Evolutionary conservation across 208 protist genomes (phyloP).

Genomic region (Acanthamoeba lenticulata): DNA sequence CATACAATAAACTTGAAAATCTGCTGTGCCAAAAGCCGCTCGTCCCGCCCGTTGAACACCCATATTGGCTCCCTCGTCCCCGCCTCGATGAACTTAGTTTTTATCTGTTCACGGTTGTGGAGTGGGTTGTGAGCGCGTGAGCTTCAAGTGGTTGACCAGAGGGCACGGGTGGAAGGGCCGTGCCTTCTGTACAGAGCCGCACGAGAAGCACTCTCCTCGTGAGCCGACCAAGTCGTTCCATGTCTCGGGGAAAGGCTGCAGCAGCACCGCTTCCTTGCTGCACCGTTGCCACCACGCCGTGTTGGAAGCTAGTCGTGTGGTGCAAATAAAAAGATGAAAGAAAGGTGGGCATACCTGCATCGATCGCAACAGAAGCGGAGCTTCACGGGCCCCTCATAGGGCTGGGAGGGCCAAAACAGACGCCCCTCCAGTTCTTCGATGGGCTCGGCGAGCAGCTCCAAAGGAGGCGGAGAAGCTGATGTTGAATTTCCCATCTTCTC

Average conservation of each 20-base stretch:
- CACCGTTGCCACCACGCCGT: not conserved
- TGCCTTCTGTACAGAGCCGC: not conserved
- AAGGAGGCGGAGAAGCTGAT: not conserved
- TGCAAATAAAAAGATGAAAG: not conserved
- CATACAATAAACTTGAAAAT: not conserved
- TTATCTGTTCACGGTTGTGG: too few species aligned
- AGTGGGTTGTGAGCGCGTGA: not conserved
- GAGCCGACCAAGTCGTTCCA: not conserved
- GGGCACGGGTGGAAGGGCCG: not conserved
- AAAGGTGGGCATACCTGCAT: not conserved
- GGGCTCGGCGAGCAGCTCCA: not conserved
- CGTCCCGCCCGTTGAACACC: not conserved
- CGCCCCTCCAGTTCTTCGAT: constrained; percentile 8
- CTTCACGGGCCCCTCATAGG: constrained; percentile 16
- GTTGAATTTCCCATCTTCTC: not conserved
- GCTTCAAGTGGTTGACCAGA: not conserved
- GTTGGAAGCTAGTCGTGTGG: not conserved
- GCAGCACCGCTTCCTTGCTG: not conserved
- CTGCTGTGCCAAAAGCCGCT: not conserved
- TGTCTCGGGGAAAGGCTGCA: not conserved
- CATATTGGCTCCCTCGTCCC: not conserved
- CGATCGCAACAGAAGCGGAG: not conserved
- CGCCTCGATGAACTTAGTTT: constrained; percentile 32
- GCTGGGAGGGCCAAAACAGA: constrained; percentile 1
- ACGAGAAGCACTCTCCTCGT: not conserved